Base-by-base conservation (phyloP, 306 rosid species). In the Fragaria iinumae region DNA sequence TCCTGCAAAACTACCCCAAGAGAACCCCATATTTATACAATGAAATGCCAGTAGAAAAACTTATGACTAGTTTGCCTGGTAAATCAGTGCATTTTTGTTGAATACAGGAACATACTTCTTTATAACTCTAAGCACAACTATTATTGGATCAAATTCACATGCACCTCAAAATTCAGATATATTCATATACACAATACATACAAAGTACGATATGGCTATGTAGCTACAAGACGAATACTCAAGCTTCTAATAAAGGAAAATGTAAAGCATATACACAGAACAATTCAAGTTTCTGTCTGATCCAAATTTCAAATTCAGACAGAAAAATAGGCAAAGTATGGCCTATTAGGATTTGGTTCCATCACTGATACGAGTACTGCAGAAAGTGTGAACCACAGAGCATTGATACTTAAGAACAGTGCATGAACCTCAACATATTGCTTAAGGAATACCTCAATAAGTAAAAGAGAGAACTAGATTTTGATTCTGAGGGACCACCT, bases 1-100 rank as follows among this genome's bases (percentile, higher is more conserved):
- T 82, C 92, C 98, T 80, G 98, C 97, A 87, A 92, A 92, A 87
- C 98, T 94, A 79, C 83, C 79, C 77, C 76, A 79, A 81, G 76
- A 83, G 55, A 60, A 13, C 4, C n/a, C 20, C n/a, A 39, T 68
- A 81, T 82, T 65, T 75, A 76, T 50, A 77, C 60, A 75, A 55
- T 45, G 6, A 79, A 81, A 45, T 66, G 41, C 41, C 38, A 12
- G 63, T 72, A 34, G 32, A 34, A 71, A 47, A 50, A 50, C 11
- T 11, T n/a, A 34, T 36, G 63, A n/a, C 34, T 18, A 57, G 34
- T 52, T 71, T 72, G 34, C 11, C 49, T 12, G 21, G 23, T 48
- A 70, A 13, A 29, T 62, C 9, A 1, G 67, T 1, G 43, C 39
- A 27, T 29, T 5, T 13, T 13, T 13, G 12, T 62, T 62, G 41